phyloP scores from a whole-genome alignment of 2,329 filamentous ascomycete species.

The Fusarium nurragi region DNA sequence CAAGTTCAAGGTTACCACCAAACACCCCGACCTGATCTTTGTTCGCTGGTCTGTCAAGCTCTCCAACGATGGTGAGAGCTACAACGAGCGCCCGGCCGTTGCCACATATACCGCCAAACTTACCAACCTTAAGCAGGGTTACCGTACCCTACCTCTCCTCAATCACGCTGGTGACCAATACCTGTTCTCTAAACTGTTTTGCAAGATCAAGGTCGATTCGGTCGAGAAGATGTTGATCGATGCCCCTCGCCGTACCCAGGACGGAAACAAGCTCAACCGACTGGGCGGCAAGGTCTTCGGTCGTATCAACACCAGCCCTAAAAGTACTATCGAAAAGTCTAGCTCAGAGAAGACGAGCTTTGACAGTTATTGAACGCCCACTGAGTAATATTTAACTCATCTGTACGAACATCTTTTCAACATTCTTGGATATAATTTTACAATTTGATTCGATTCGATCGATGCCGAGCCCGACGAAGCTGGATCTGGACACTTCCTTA shows the following conservation, averaged over 20 bases:
- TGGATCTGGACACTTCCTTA: slow-evolving; percentile 11
- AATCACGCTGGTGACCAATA: slow-evolving; percentile 92
- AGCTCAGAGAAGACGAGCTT: slow-evolving; percentile 60
- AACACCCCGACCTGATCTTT: slow-evolving; percentile 92
- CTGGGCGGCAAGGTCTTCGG: slow-evolving; percentile 68
- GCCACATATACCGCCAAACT: slow-evolving; percentile 95
- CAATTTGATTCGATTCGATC: slow-evolving; percentile 33
- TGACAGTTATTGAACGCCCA: slow-evolving; percentile 50
- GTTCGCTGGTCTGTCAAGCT: slow-evolving; percentile 93
- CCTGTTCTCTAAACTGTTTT: slow-evolving; percentile 93
- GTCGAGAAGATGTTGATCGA: slow-evolving; percentile 67
- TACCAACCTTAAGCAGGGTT: slow-evolving; percentile 87
- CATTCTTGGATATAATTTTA: slow-evolving; percentile 42
- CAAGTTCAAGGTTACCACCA: slow-evolving; percentile 86
- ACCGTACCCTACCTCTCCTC: slow-evolving; percentile 88
- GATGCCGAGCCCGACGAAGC: slow-evolving; percentile 26
- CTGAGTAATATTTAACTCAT: slow-evolving; percentile 24
- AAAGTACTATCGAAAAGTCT: slow-evolving; percentile 62
- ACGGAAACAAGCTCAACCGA: slow-evolving; percentile 64
- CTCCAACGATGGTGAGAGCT: slow-evolving; percentile 77
- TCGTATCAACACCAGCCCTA: slow-evolving; percentile 61
- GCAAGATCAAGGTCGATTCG: slow-evolving; percentile 76
- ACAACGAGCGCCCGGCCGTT: slow-evolving; percentile 69
- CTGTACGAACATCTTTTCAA: slow-evolving; percentile 35
- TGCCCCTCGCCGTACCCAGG: slow-evolving; percentile 52